Conservation (phyloP, 441 rosid species). For the Pelargonium cotyledonis region DNA sequence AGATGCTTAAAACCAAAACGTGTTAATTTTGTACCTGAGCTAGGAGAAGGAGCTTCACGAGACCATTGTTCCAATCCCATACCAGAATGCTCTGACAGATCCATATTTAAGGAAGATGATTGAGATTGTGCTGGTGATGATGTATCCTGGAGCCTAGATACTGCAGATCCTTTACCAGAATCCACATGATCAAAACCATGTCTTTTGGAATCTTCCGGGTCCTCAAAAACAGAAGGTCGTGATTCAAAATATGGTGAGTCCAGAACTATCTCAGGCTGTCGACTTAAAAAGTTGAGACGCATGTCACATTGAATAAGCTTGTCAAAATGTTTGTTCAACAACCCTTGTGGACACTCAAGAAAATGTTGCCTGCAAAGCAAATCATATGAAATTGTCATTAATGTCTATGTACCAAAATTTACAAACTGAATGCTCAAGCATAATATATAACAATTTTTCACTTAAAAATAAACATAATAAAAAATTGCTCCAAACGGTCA, state of each 20-base stretch:
- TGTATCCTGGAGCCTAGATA: constrained; percentile 29
- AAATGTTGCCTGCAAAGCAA: constrained; percentile 37
- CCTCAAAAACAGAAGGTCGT: constrained; percentile 21
- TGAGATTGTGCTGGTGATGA: constrained; percentile 30
- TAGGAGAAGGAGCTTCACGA: constrained; percentile 29
- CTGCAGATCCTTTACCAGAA: constrained; percentile 20
- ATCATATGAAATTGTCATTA: too few species aligned
- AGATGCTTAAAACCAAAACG: constrained; percentile 3
- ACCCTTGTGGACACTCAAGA: constrained; percentile 44
- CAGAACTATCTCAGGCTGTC: constrained; percentile 36
- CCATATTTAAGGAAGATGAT: constrained; percentile 30
- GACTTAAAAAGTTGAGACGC: constrained; percentile 49
- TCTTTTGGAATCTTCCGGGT: constrained; percentile 23
- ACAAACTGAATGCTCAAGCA: too few species aligned
- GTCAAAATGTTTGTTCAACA: constrained; percentile 50
- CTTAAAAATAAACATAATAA: too few species aligned
- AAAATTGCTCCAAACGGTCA: background rate
- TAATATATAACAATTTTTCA: too few species aligned
- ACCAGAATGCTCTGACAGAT: constrained; percentile 12
- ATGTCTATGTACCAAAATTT: too few species aligned
- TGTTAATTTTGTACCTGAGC: constrained; percentile 28
- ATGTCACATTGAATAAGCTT: constrained; percentile 59
- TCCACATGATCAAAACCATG: constrained; percentile 15
- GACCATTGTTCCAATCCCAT: background rate
- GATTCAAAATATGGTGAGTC: constrained; percentile 45